Evolutionary conservation across 148 eudicot species (phyloP), one percentile per base, ranked within the genome.

Genomic region (Amaranthus palmeri): DNA sequence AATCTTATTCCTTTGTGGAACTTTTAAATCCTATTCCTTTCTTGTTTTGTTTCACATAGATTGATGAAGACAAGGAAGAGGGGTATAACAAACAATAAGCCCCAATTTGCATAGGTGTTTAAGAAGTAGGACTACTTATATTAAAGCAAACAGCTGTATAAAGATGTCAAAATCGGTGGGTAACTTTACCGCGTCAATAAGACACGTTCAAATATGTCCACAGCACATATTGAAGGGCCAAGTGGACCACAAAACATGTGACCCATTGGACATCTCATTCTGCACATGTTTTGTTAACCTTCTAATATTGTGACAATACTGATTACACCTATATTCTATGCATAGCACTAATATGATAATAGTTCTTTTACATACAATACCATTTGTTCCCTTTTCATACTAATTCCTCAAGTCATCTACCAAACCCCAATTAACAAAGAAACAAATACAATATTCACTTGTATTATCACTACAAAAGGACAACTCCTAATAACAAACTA

Each of bases 151-250:
- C 65, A 77, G 75, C 68, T 56, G 59, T 56, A 56, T 8, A 41
- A 2, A 52, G 48, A 63, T 42, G 52, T 65, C 67, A 57, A 74
- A 55, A 8, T 65, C 43, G 66, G 4, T 74, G 50, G 66, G 4
- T 74, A 61, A 48, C 53, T 25, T 79, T 44, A 56, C 73, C 78
- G 10, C 41, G 78, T 79, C 78, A 70, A 64, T 62, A 65, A 57
- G 60, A 71, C 66, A 13, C 36, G 46, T 64, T 70, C 71, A 70
- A 74, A 73, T n/a, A 64, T 59, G 65, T 44, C 74, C 67, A 50
- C 57, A 57, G 18, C 48, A 51, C n/a, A 56, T 44, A 51, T 56
- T 25, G 67, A 79, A 70, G 61, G 60, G 75, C 25, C 65, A 79
- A 73, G 18, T 47, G 40, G 54, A 51, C 53, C 64, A 44, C 10